Evolutionary conservation across 1,284 basidiomycete species (phyloP), one percentile per base, ranked within the genome.

Genomic region (Trametes polyzona): DNA sequence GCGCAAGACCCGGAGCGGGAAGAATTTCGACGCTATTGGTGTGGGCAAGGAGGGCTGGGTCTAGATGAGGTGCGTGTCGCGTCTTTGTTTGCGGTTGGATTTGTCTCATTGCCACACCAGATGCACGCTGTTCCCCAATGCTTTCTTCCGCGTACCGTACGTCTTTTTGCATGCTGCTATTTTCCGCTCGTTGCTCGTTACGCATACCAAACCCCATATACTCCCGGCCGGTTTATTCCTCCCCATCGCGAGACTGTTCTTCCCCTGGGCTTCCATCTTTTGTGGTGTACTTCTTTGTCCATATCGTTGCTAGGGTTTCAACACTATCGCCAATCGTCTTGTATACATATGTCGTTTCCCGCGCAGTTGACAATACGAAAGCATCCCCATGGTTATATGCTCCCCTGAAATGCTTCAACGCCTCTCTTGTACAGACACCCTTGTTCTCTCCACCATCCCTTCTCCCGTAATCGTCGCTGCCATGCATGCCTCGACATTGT

Each of bases 21-120:
- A 90, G 75, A 88, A 83, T 71, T 92, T 92, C 63, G 90, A 90
- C 67, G 89, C 85, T 42, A 88, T 89, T 62, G 78, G 79, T 21
- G 73, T 80, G 4, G 80, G 80, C 52, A 76, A 80, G 65, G 81
- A 83, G 52, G 75, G 74, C 42, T 84, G 82, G 83, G 61, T 66
- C 16, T 66, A 55, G 60, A 17, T 32, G n/a, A 27, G 55, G 66
- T 67, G 57, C 58, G 66, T 64, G 35, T 27, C 41, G 16, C 23
- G 46, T 43, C 41, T 33, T 49, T 54, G 40, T 47, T 65, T 62
- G 42, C 66, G 66, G 66, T 64, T 61, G 40, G 59, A 63, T 61
- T 48, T 16, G 24, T 33, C 65, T 66, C 52, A 62, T 61, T 35
- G 30, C 8, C 23, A n/a, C 47, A 8, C 10, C 24, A 60, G 53